Conservation (phyloP, 2,329 filamentous ascomycete genomes). For the Penicillium sp. region DNA sequence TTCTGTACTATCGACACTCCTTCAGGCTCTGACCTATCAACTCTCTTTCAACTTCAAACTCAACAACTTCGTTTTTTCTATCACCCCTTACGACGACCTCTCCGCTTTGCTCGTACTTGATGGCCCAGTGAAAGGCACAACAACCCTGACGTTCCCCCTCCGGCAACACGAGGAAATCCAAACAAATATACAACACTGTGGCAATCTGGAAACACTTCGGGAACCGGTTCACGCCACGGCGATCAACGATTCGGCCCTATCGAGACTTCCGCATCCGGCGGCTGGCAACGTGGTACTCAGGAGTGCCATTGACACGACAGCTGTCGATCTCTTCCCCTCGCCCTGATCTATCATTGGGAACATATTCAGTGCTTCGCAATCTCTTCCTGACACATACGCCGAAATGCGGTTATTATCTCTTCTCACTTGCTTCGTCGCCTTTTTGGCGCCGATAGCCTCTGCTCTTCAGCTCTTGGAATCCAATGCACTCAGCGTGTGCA, state of each 20-base stretch:
- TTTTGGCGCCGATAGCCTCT: conserved; percentile 50
- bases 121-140: conserved; percentile 10
- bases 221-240: conserved; percentile 10
- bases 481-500: conserved; percentile 78
- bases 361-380: conserved; percentile 4
- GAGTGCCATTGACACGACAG: conserved; percentile 25
- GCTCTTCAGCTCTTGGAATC: conserved; percentile 70
- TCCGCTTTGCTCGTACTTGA: conserved; percentile 10
- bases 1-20: conserved; percentile 15
- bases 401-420: conserved; percentile 36
- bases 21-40: conserved; percentile 14
- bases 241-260: conserved; percentile 13
- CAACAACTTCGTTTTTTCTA: conserved; percentile 8
- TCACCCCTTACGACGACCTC: conserved; percentile 3
- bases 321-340: conserved; percentile 12
- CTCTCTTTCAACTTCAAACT: conserved; percentile 16
- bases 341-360: conserved; percentile 12
- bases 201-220: conserved; percentile 4
- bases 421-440: conserved; percentile 38
- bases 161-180: neutral
- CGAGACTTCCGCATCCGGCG: conserved; percentile 36
- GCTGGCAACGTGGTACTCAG: conserved; percentile 34
- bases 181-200: conserved; percentile 4
- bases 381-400: conserved; percentile 13
- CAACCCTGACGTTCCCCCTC: neutral